Percentiles rank a stretch among this genome's conserved stretches.
These are phyloP conservation scores for Priceomyces fermenticarens DNA, from an alignment of 805 yeast species.

Conservation along the genomic window DNA sequence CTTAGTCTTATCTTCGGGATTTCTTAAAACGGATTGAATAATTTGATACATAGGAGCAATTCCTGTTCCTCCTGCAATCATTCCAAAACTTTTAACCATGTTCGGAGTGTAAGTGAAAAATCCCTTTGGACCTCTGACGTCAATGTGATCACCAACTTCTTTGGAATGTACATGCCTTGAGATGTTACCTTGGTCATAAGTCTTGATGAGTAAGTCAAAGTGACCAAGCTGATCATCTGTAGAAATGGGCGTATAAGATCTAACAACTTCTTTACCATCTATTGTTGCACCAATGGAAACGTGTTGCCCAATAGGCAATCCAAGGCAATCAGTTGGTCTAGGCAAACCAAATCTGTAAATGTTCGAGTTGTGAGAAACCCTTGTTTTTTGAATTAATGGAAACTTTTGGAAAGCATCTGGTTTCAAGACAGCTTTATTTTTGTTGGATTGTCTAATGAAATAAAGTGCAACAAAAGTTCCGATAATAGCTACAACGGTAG, in stretches of 20 bases:
- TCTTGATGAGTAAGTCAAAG: slow-evolving; percentile 82
- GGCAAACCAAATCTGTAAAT: slow-evolving; percentile 84
- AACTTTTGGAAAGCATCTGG: slow-evolving; percentile 71
- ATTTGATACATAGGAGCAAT: slow-evolving; percentile 95
- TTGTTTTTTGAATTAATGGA: slow-evolving; percentile 74
- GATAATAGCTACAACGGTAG: slow-evolving; percentile 38
- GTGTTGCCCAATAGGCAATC: slow-evolving; percentile 94
- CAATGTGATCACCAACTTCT: slow-evolving; percentile 74
- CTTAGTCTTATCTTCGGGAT: slow-evolving; percentile 77
- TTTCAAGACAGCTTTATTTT: slow-evolving; percentile 52
- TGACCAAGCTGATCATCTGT: slow-evolving; percentile 74
- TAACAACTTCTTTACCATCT: slow-evolving; percentile 73
- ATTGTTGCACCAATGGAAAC: slow-evolving; percentile 74
- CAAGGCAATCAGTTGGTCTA: slow-evolving; percentile 66
- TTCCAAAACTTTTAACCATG: slow-evolving; percentile 68
- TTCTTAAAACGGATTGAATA: slow-evolving; percentile 71
- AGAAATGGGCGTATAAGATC: slow-evolving; percentile 90
- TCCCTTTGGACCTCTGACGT: slow-evolving; percentile 90
- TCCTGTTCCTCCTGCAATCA: slow-evolving; percentile 98
- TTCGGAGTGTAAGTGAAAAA: slow-evolving; percentile 79
- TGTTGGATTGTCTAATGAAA: slow-evolving; percentile 26
- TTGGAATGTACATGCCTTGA: slow-evolving; percentile 70
- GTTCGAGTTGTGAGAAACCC: slow-evolving; percentile 77
- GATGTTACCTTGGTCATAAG: slow-evolving; percentile 82
- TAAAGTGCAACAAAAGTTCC: slow-evolving; percentile 31